phyloP scores from a whole-genome alignment of 176 grass and related monocot species.

The Avena sativa region DNA sequence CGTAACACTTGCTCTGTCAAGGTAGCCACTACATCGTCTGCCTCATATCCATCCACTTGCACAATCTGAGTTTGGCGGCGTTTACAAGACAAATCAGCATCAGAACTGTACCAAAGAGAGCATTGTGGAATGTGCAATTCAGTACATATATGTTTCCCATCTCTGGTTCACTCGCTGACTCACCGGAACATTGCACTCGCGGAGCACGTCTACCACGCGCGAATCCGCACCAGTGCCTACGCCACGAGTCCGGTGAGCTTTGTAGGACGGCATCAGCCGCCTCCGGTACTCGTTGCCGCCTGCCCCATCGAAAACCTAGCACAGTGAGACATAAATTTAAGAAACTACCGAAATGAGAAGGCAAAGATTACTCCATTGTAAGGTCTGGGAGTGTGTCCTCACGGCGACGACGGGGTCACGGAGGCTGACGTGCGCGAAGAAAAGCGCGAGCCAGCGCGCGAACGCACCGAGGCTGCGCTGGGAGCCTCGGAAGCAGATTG shows the following conservation, averaged over 20 bases:
- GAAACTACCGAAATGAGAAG: not conserved
- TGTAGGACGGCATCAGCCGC: conserved; percentile 77
- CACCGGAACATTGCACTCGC: conserved; percentile 73
- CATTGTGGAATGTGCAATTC: not conserved
- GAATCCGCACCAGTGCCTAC: conserved; percentile 55
- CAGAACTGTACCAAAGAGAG: conserved; percentile 16
- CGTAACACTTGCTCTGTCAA: conserved; percentile 69
- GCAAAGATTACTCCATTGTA: not conserved
- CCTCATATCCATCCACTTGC: conserved; percentile 81
- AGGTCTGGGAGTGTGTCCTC: conserved; percentile 37
- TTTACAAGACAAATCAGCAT: conserved; percentile 3
- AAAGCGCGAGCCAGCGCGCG: conserved; percentile 72
- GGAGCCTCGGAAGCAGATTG: conserved; percentile 71
- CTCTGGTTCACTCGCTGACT: conserved; percentile 46
- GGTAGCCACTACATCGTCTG: conserved; percentile 91
- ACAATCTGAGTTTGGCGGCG: conserved; percentile 60
- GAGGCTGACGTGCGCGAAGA: conserved; percentile 81
- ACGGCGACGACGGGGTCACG: conserved; percentile 75
- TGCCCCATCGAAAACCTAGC: conserved; percentile 80
- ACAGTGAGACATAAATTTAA: not conserved
- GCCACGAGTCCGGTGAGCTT: conserved; percentile 56
- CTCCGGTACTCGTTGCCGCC: conserved; percentile 79
- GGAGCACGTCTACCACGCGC: conserved; percentile 65
- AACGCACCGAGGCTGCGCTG: conserved; percentile 70
- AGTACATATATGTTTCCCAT: not conserved